Evolutionary conservation across 1,284 basidiomycete species (phyloP).

Genomic region (Puccinia horiana): DNA sequence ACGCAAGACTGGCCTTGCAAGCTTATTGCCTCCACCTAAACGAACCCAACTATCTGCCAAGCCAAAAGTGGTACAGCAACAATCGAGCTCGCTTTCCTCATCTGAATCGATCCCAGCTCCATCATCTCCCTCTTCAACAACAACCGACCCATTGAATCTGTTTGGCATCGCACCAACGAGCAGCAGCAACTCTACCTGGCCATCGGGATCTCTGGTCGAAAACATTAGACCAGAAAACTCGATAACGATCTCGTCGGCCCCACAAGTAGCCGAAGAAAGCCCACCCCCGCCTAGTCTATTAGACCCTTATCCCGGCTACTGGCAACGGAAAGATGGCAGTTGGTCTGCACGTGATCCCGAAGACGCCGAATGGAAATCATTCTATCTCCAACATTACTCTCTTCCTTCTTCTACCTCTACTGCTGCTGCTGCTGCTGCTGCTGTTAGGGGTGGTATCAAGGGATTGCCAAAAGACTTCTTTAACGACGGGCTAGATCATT

Average conservation of each 20-base stretch:
- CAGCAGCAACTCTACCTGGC: background rate
- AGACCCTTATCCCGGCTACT: conserved; percentile 55
- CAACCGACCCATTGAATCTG: background rate
- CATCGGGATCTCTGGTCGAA: background rate
- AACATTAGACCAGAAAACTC: background rate
- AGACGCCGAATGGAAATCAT: conserved; percentile 50
- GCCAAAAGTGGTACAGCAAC: background rate
- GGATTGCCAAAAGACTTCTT: conserved; percentile 42
- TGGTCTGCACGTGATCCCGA: conserved; percentile 53
- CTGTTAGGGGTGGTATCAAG: background rate
- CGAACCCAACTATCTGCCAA: conserved; percentile 3
- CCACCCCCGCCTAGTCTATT: conserved; percentile 48
- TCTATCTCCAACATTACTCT: conserved; percentile 23
- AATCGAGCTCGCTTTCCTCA: background rate
- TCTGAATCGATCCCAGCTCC: conserved; percentile 14
- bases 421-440: background rate
- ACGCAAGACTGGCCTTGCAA: conserved; percentile 19
- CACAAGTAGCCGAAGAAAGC: conserved; percentile 36
- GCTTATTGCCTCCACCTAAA: conserved; percentile 40
- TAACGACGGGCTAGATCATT: background rate
- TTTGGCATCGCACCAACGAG: background rate
- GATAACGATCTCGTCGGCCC: conserved; percentile 34
- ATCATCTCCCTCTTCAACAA: background rate
- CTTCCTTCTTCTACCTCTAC: background rate
- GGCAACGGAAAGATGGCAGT: conserved; percentile 53